Base-by-base conservation (phyloP, 345 rosid species). In the Populus alba region DNA sequence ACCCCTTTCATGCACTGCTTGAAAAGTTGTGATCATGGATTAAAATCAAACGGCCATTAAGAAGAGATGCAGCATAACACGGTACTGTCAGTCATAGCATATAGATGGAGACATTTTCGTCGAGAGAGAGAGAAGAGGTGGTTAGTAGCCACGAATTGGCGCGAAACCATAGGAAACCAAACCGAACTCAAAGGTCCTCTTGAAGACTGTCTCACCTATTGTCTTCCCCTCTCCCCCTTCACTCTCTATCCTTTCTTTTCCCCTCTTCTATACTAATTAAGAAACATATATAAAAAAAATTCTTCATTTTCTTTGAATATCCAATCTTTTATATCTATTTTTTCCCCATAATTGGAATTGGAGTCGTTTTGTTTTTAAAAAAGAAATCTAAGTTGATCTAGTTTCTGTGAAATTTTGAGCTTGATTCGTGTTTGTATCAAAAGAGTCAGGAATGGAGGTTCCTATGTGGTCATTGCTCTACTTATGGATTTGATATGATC, bases 81-180 rank as follows among this genome's bases (percentile, higher is more conserved):
- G 7, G n/a, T 20, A 8, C 23, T 3, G 6, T 69, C 6, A 25
- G 11, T 22, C 23, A 20, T 55, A 55, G 61, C 23, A 55, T 22
- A 57, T n/a, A n/a, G 63, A 57, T n/a, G 53, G 51, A 22, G 76
- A 76, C 77, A 55, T 27, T 59, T 61, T 71, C 53, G 74, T 27
- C 3, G 78, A 75, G 65, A 49, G 38, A 62, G 39, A 29, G 74
- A 68, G 81, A 74, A 66, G 85, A 86, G 82, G 81, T 45, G 83
- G 91, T 81, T 86, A 79, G 84, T 53, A 82, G 83, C 93, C 97
- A 93, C 92, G 72, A 92, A 89, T 90, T 90, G 96, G 95, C 92
- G 96, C 97, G 92, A 86, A 87, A 85, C 75, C 82, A 77, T 78
- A 72, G 98, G 97, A 63, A 73, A 65, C 76, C 68, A 66, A 75